phyloP scores from a whole-genome alignment of 2,329 filamentous ascomycete species.

The Colletotrichum sp. region DNA sequence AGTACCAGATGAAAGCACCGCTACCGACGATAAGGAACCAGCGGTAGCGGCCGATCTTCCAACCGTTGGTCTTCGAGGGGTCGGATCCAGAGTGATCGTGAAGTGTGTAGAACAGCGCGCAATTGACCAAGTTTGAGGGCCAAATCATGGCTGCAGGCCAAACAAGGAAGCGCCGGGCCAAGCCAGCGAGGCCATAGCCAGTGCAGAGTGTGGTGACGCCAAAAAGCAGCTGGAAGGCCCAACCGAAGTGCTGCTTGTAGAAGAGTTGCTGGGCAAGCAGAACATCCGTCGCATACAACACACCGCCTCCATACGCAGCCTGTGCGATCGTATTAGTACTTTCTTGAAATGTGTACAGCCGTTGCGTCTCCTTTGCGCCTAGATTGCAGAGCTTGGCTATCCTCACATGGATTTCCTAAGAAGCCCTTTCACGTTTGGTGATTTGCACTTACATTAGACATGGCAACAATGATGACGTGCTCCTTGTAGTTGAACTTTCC shows the following conservation, averaged over 20 bases:
- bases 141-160: conserved; percentile 70
- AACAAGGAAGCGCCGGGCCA: conserved; percentile 64
- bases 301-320: conserved; percentile 63
- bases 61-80: conserved; percentile 58
- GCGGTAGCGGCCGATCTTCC: conserved; percentile 62
- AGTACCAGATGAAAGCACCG: conserved; percentile 63
- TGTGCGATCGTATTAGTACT: conserved; percentile 28
- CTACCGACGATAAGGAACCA: conserved; percentile 60
- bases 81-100: conserved; percentile 64
- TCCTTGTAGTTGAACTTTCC: conserved; percentile 68
- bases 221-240: conserved; percentile 64
- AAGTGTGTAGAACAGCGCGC: conserved; percentile 67
- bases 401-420: background rate
- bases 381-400: background rate
- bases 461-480: conserved; percentile 66
- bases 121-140: conserved; percentile 66
- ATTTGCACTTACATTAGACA: conserved; percentile 61
- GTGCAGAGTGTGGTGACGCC: conserved; percentile 67
- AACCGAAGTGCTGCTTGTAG: conserved; percentile 58
- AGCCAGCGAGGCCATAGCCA: conserved; percentile 67
- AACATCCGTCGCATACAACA: conserved; percentile 51
- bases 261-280: conserved; percentile 49
- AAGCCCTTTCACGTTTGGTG: background rate
- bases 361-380: background rate
- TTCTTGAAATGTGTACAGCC: background rate